These are phyloP conservation scores for Thermochaetoides dissita DNA, from an alignment of 2,329 filamentous ascomycete genomes.

Conservation along the genomic window DNA sequence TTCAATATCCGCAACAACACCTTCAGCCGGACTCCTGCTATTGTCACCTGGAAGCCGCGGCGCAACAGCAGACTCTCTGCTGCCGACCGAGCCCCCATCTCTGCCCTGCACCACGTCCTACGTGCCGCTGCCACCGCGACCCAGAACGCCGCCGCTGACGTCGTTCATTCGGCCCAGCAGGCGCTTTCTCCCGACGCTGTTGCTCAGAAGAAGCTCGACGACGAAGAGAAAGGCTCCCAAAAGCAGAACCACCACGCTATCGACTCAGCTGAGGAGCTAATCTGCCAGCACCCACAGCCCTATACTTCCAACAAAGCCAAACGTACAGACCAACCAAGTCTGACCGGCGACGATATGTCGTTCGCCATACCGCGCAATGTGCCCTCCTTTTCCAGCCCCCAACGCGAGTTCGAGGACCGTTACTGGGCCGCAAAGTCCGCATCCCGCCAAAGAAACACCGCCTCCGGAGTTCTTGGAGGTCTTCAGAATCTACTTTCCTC, in stretches of 20 bases:
- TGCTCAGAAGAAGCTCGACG: background rate
- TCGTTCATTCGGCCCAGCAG: slow-evolving; percentile 13
- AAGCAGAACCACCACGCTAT: slow-evolving; percentile 24
- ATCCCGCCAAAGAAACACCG: slow-evolving; percentile 12
- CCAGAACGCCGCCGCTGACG: slow-evolving; percentile 30
- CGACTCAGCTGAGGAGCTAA: no score
- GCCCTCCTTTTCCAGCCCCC: slow-evolving; percentile 52
- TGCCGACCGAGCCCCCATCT: background rate
- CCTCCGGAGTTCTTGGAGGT: slow-evolving; percentile 11
- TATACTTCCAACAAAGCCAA: no score
- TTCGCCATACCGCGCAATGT: slow-evolving; percentile 56
- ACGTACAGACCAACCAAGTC: no score
- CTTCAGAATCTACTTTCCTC: background rate
- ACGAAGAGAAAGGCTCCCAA: background rate
- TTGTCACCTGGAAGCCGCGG: slow-evolving; percentile 7
- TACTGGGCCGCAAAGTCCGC: slow-evolving; percentile 37
- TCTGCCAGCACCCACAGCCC: slow-evolving; percentile 13
- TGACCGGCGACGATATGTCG: slow-evolving; percentile 32
- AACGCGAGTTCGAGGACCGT: slow-evolving; percentile 51
- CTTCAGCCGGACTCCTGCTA: slow-evolving; percentile 13
- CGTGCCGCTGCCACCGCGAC: slow-evolving; percentile 34
- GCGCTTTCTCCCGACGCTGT: slow-evolving; percentile 4
- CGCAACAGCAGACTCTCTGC: no score
- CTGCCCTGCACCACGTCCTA: slow-evolving; percentile 29
- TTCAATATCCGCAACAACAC: slow-evolving; percentile 22